Evolutionary conservation across 2,329 filamentous ascomycete genomes (phyloP).

Genomic region (Colletotrichum sublineola): DNA sequence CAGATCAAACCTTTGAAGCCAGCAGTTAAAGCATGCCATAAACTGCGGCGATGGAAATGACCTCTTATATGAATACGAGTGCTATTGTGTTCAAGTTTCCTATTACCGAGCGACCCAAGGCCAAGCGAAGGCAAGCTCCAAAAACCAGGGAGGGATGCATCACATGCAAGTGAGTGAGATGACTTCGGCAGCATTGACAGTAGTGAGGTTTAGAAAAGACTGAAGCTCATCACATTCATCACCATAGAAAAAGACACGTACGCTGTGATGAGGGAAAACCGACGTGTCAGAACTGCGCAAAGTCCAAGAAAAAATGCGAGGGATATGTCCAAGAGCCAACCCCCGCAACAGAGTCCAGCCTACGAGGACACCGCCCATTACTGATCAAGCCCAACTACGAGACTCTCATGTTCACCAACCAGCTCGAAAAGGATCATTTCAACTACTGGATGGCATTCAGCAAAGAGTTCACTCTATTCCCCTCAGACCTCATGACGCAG

Average conservation of each 20-base stretch:
- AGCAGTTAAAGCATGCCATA: neutral
- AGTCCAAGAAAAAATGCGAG: conserved; percentile 7
- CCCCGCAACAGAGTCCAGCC: neutral
- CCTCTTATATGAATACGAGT: neutral
- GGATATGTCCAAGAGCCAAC: conserved; percentile 9
- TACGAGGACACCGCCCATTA: neutral
- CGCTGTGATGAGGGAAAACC: conserved; percentile 21
- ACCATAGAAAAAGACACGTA: conserved; percentile 1
- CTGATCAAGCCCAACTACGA: conserved; percentile 21
- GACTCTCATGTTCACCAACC: conserved; percentile 17
- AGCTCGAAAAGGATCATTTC: conserved; percentile 30
- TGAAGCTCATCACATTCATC: neutral
- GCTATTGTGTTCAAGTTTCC: neutral
- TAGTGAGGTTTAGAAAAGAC: neutral
- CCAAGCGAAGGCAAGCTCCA: conserved; percentile 10
- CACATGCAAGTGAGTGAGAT: conserved; percentile 28
- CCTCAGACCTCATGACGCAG: conserved; percentile 21
- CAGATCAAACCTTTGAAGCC: neutral
- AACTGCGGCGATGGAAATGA: too few relatives aligned
- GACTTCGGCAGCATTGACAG: neutral
- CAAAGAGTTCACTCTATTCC: conserved; percentile 26
- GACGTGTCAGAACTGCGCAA: conserved; percentile 5
- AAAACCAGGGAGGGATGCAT: conserved; percentile 24
- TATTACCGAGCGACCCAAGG: neutral
- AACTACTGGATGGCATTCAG: conserved; percentile 30